Percentiles rank a stretch among this genome's conserved stretches.
Evolutionary conservation across 2,329 filamentous ascomycete species (phyloP).

Genomic region (Fusarium sp.): DNA sequence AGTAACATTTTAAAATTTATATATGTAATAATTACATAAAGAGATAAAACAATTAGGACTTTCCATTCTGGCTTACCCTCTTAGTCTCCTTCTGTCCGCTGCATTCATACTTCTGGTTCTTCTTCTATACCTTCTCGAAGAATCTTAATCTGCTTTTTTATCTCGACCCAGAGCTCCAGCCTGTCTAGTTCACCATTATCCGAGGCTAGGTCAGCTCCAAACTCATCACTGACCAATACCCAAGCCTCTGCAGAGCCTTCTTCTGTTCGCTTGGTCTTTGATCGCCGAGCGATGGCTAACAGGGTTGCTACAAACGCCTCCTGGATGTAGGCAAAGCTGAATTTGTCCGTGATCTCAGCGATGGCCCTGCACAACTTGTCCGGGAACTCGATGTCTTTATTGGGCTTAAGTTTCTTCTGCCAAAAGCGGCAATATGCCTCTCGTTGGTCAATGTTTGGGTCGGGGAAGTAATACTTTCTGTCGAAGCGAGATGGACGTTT

Average conservation of each 20-base stretch:
- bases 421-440: background rate
- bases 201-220: fast-evolving
- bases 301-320: background rate
- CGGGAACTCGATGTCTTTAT: background rate
- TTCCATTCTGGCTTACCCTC: too few species aligned
- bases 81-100: background rate
- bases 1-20: too few species aligned
- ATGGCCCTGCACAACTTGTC: background rate
- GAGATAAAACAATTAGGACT: too few species aligned
- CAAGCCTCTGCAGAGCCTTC: background rate
- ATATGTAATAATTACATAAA: too few species aligned
- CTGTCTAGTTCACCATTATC: fast-evolving
- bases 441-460: background rate
- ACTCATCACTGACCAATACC: fast-evolving
- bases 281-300: background rate
- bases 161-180: background rate
- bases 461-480: background rate
- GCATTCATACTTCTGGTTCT: background rate
- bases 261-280: background rate
- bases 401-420: background rate
- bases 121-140: background rate
- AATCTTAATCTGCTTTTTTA: background rate
- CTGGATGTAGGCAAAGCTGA: background rate
- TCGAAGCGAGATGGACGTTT: background rate
- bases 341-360: background rate